Conservation (phyloP, 2,329 filamentous ascomycete genomes). For the Iodosphaeria phyllophila region DNA sequence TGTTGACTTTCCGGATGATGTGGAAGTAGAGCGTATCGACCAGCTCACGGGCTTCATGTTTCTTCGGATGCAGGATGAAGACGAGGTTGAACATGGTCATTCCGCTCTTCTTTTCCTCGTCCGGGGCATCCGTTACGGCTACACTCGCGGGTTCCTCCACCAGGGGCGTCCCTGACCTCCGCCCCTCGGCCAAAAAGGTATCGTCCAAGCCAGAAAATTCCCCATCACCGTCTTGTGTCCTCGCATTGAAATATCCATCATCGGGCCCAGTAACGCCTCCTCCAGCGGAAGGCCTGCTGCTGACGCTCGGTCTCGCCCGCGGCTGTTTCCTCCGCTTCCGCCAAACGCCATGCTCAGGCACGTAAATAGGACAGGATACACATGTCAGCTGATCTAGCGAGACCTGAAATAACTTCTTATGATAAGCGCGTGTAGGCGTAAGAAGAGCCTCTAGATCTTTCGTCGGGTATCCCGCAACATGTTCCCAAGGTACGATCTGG, state of each 20-base stretch:
- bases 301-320: constrained; percentile 11
- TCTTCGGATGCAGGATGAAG: constrained; percentile 70
- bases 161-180: constrained; percentile 10
- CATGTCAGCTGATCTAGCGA: constrained; percentile 65
- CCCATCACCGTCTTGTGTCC: background rate
- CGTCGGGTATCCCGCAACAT: constrained; percentile 54
- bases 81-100: constrained; percentile 99
- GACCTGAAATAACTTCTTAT: constrained; percentile 69
- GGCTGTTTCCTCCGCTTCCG: constrained; percentile 38
- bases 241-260: background rate
- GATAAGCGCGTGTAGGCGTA: constrained; percentile 55
- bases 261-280: constrained; percentile 7
- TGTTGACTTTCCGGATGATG: constrained; percentile 81
- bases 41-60: constrained; percentile 56
- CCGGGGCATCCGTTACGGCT: constrained; percentile 14
- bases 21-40: constrained; percentile 68
- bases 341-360: constrained; percentile 63
- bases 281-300: constrained; percentile 4
- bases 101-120: constrained; percentile 41
- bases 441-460: constrained; percentile 65
- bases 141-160: constrained; percentile 15
- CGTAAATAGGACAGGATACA: constrained; percentile 69
- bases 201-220: constrained; percentile 2
- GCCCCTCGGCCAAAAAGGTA: constrained; percentile 5
- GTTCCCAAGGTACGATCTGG: constrained; percentile 49